Evolutionary conservation across 768 basidiomycete genomes (phyloP), one percentile per base, ranked within the genome.

Genomic region (Phylloporus arenicola): DNA sequence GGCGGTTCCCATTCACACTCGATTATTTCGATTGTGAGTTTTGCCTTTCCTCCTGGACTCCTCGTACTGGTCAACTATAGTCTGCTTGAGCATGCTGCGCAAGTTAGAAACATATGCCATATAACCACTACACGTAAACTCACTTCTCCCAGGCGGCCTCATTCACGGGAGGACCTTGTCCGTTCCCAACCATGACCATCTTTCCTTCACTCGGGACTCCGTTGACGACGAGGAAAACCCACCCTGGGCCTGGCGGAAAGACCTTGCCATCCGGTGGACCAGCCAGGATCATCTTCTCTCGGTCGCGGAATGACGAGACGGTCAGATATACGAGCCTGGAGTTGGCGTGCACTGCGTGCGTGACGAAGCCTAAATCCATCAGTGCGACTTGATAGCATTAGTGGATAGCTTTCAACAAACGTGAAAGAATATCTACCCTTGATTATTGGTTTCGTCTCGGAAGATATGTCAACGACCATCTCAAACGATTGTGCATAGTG

Each of bases 351-450:
- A 83, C 77, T 14, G 82, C 79, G 59, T 90, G 88, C 4, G 88
- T 90, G 41, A 88, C 79, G 60, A 74, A 89, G n/a, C 86, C 88
- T 14, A 89, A 71, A 64, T 92, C 89, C 83, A 92, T 87, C 30
- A 90, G 67, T 2, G 74, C 78, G 20, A 88, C 88, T 89, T 51
- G 6, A 48, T 27, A 31, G 12, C 3, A 30, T 68, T 29, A 57
- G 48, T 7, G 5, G 4, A 37, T 43, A 33, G 17, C 27, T 13
- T 25, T 17, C 25, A 27, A n/a, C 20, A 35, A 7, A 22, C 34
- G 43, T 14, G 22, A 38, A 43, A 34, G 11, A 43, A 35, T 11
- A 53, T 64, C 48, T 59, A 75, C 88, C 79, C 69, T 77, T 75
- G 50, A 89, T 72, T 61, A 64, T 69, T 64, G 63, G 65, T 55